Base-by-base conservation (phyloP, 768 basidiomycete genomes). In the Rhodosporidiobolus sp. region DNA sequence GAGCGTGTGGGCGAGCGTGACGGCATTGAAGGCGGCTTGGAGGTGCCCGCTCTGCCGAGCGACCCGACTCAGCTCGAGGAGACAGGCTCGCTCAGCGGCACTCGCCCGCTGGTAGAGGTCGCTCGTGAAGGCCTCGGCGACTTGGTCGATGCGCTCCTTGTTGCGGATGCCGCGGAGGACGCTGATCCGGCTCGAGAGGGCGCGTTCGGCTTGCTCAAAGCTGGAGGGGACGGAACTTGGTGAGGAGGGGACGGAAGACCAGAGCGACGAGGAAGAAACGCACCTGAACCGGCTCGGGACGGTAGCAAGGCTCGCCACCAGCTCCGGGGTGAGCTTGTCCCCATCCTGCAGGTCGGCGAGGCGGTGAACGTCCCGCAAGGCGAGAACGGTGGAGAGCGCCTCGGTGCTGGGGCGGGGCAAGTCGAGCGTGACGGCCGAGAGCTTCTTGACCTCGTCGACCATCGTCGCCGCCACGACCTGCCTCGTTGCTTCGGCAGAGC, bases 1-100 rank as follows among this genome's bases (percentile, higher is more conserved):
- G 63, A 75, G 69, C 34, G 82, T 7, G 86, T 83, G 24, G 82
- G 82, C 91, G 35, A 87, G 86, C 43, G 91, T 84, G 49, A 94
- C 84, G 9, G 94, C 88, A 78, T 95, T 98, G 35, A 96, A 81
- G 0, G 95, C 91, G 48, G 93, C 86, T 78, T 96, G 94, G 24
- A 86, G 80, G 60, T 91, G 86, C 63, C 86, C 84, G 0, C 87
- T 85, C 49, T 83, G 79, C 28, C 94, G 85, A 22, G 95, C 93
- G 87, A 88, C 77, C 84, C 82, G 22, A 88, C 92, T 67, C 17
- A 96, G 83, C 26, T 83, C 83, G 43, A 94, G 80, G 14, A 95
- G 86, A 76, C 89, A 92, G 2, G 81, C 78, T 54, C 86, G 89
- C 79, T 96, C 90, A 2, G 90, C 78, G 6, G 86, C 83, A 20